Evolutionary conservation across 495 filamentous ascomycete genomes (phyloP).

Genomic region (Emericellopsis terricola): DNA sequence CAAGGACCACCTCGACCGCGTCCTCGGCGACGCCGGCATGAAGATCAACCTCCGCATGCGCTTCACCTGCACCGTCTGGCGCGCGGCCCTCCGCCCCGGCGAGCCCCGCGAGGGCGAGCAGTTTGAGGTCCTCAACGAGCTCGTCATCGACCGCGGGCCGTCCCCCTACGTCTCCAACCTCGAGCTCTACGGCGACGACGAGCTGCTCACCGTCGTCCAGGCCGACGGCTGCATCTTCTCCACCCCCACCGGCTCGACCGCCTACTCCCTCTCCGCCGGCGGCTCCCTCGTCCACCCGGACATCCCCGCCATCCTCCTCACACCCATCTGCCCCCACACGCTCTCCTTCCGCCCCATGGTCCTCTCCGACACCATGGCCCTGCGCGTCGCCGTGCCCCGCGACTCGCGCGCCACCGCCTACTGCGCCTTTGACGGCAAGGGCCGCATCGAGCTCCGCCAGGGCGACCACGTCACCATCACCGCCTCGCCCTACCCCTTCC

Average conservation of each 20-base stretch:
- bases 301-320: constrained; percentile 91
- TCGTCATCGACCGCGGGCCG: constrained; percentile 92
- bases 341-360: constrained; percentile 96
- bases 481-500: constrained; percentile 89
- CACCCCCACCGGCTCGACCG: constrained; percentile 86
- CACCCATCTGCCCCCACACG: constrained; percentile 94
- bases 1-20: constrained; percentile 57
- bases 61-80: constrained; percentile 89
- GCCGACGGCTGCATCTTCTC: constrained; percentile 96
- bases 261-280: constrained; percentile 89
- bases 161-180: constrained; percentile 93
- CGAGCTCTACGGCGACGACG: constrained; percentile 85
- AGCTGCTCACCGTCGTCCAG: constrained; percentile 83
- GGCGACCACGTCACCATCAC: constrained; percentile 92
- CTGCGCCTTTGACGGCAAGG: constrained; percentile 92
- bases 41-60: constrained; percentile 91
- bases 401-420: constrained; percentile 81
- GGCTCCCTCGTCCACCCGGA: constrained; percentile 92
- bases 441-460: constrained; percentile 73
- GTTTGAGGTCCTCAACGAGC: constrained; percentile 91
- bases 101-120: constrained; percentile 63
- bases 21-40: constrained; percentile 90
- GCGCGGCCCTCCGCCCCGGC: constrained; percentile 25
- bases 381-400: constrained; percentile 72
- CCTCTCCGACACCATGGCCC: constrained; percentile 83